Evolutionary conservation across 352 stramenopile genomes (phyloP).

Genomic region (Phytophthora hybrid): DNA sequence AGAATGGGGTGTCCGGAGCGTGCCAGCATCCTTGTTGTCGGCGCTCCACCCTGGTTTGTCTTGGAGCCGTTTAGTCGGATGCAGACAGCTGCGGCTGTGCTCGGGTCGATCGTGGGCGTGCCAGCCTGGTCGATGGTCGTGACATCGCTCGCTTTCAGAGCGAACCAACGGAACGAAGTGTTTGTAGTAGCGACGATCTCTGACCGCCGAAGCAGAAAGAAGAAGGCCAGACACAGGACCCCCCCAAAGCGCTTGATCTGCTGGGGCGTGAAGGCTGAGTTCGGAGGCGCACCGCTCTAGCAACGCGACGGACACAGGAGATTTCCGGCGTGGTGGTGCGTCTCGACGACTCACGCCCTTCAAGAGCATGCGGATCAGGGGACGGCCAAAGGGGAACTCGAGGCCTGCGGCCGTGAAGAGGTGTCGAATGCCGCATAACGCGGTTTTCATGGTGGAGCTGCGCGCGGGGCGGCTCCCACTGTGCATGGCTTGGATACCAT

Average conservation of each 20-base stretch:
- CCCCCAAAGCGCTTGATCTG: too few species aligned
- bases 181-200: constrained; percentile 4
- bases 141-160: neutral
- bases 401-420: neutral
- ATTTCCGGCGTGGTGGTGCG: neutral
- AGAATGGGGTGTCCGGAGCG: neutral
- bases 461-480: too few species aligned
- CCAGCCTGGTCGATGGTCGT: neutral
- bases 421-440: neutral
- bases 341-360: neutral
- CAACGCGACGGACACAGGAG: neutral
- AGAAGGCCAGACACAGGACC: constrained; percentile 16
- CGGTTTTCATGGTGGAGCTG: neutral
- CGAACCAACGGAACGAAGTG: neutral
- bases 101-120: neutral
- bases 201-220: constrained; percentile 15
- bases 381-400: neutral
- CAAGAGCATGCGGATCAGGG: constrained; percentile 9
- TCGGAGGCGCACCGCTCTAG: neutral
- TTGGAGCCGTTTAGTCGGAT: constrained; percentile 12
- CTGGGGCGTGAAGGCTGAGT: too few species aligned
- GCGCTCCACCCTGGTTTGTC: neutral
- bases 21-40: neutral
- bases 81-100: neutral
- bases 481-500: too few species aligned